phyloP scores from a whole-genome alignment of 352 stramenopile species.

The Phytophthora meadii region DNA sequence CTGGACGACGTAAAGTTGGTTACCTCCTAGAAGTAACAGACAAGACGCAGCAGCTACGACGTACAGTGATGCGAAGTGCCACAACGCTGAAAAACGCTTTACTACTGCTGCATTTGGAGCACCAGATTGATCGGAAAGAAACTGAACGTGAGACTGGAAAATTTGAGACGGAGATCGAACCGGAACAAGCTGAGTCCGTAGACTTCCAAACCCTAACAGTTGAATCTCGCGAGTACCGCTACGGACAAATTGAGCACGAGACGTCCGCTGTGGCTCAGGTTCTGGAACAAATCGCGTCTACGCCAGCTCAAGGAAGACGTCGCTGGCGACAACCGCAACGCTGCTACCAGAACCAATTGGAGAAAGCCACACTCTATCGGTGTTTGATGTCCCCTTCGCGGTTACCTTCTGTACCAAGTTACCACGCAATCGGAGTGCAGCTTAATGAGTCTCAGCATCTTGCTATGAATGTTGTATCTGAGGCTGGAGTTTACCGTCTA shows the following conservation, averaged over 20 bases:
- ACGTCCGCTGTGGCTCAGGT: conserved; percentile 47
- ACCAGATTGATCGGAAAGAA: conserved; percentile 38
- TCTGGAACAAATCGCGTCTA: conserved; percentile 49
- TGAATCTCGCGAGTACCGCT: conserved; percentile 74
- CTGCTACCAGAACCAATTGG: conserved; percentile 41
- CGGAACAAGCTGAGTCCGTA: conserved; percentile 13
- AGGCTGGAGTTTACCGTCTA: conserved; percentile 67
- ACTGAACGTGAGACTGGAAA: conserved; percentile 23
- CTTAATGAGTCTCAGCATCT: conserved; percentile 55
- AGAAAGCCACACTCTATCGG: conserved; percentile 62
- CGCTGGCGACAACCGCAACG: conserved; percentile 27
- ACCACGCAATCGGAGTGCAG: conserved; percentile 69
- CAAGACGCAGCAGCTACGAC: conserved; percentile 17
- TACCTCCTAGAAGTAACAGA: conserved; percentile 73
- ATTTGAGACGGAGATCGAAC: conserved; percentile 22
- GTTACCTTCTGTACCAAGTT: conserved; percentile 47
- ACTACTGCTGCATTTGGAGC: conserved; percentile 46
- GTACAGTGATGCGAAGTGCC: conserved; percentile 61
- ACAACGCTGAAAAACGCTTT: conserved; percentile 69
- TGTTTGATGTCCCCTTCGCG: conserved; percentile 63
- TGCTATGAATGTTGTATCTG: conserved; percentile 67
- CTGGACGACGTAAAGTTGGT: conserved; percentile 66
- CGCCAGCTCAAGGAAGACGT: conserved; percentile 10
- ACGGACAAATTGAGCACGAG: conserved; percentile 70
- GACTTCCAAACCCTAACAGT: conserved; percentile 60